These are phyloP conservation scores for Alloteropsis semialata DNA, from an alignment of 176 grass and related monocot genomes.

Conservation along the genomic window DNA sequence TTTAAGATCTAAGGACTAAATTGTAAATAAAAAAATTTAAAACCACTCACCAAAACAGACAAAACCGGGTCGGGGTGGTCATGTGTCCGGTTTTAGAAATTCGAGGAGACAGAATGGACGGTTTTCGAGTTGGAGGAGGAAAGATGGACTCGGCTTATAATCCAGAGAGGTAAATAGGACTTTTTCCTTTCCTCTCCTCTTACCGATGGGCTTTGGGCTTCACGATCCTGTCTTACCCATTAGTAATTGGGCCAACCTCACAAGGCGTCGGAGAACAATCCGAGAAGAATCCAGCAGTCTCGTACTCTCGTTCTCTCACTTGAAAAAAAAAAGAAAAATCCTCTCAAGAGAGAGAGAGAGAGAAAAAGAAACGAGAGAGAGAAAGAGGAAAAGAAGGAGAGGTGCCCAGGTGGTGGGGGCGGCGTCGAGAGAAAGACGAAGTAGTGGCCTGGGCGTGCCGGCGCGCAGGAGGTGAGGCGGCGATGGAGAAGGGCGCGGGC, in stretches of 20 bases:
- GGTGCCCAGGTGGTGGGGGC: conserved; percentile 15
- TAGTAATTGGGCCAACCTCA: neutral
- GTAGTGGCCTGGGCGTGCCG: conserved; percentile 35
- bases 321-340: neutral
- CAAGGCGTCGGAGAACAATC: neutral
- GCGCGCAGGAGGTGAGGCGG: neutral
- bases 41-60: no score
- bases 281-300: neutral
- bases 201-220: no score
- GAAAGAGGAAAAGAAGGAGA: conserved; percentile 24
- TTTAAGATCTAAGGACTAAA: no score
- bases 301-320: neutral
- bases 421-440: neutral
- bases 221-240: neutral
- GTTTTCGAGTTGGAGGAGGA: no score
- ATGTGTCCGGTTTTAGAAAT: no score
- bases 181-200: no score
- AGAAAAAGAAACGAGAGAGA: neutral
- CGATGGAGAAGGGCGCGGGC: conserved; percentile 52
- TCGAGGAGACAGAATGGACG: no score
- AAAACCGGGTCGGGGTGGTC: no score
- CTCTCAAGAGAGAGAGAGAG: neutral
- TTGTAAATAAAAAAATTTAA: no score
- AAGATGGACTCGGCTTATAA: no score
- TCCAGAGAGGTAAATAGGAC: no score